Evolutionary conservation across 2,329 filamentous ascomycete species (phyloP).

Genomic region (Calonectria henricotiae): DNA sequence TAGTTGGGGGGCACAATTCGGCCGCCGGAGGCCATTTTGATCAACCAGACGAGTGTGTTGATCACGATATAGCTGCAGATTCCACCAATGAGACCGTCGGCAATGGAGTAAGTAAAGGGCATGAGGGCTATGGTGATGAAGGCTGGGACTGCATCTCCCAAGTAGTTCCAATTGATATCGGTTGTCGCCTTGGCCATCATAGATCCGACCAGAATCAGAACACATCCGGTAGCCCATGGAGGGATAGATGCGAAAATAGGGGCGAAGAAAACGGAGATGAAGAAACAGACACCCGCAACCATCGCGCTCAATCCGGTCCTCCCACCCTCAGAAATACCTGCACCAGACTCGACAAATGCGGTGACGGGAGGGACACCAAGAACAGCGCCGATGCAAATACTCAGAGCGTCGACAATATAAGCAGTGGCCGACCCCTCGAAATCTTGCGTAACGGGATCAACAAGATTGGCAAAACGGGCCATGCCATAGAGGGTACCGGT

Average conservation of each 20-base stretch:
- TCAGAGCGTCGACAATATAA: slow-evolving; percentile 86
- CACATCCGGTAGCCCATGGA: slow-evolving; percentile 90
- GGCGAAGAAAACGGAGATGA: slow-evolving; percentile 90
- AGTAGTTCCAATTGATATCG: slow-evolving; percentile 92
- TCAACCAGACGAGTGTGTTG: slow-evolving; percentile 79
- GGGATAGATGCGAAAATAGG: slow-evolving; percentile 93
- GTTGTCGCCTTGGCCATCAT: slow-evolving; percentile 86
- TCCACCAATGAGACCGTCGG: slow-evolving; percentile 87
- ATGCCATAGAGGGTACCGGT: slow-evolving; percentile 92
- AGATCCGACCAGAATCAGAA: slow-evolving; percentile 89
- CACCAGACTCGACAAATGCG: slow-evolving; percentile 90
- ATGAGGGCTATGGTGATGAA: slow-evolving; percentile 89
- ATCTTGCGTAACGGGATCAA: slow-evolving; percentile 87
- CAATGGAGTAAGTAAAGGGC: slow-evolving; percentile 93
- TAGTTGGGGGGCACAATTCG: slow-evolving; percentile 83
- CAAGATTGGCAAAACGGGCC: slow-evolving; percentile 86
- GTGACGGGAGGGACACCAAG: slow-evolving; percentile 87
- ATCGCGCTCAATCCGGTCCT: slow-evolving; percentile 89
- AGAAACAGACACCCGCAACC: slow-evolving; percentile 85
- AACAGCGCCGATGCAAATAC: slow-evolving; percentile 84
- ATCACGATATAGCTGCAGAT: slow-evolving; percentile 84
- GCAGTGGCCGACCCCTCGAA: slow-evolving; percentile 89
- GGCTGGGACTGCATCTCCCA: slow-evolving; percentile 87
- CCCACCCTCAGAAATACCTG: slow-evolving; percentile 90
- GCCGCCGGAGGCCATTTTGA: slow-evolving; percentile 78